A percentile compares a stretch with the other conserved stretches of the same genome.
Evolutionary conservation across 306 rosid species (phyloP).

Genomic region (Sophora flavescens): DNA sequence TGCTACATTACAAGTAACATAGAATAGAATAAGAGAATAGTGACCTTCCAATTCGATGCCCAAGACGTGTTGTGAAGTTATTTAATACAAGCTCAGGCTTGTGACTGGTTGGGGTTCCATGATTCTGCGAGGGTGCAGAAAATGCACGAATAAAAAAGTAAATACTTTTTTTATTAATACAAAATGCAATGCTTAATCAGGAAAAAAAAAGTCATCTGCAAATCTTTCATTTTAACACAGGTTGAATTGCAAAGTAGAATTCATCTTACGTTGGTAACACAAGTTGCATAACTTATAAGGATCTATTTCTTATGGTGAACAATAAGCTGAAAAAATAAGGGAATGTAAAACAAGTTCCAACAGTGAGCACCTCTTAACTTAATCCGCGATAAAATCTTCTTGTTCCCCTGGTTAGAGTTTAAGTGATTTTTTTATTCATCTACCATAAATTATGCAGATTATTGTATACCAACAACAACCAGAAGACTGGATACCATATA

Average conservation of each 20-base stretch:
- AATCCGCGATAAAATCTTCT: not conserved
- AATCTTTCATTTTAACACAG: not conserved
- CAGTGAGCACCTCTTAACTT: not conserved
- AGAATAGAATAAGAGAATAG: constrained; percentile 15
- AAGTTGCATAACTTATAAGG: constrained; percentile 5
- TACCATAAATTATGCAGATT: constrained; percentile 3
- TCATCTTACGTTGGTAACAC: constrained; percentile 20
- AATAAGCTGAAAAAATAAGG: not conserved
- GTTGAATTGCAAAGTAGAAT: constrained; percentile 15
- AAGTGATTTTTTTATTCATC: not conserved
- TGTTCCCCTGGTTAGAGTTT: constrained; percentile 23
- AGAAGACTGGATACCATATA: constrained; percentile 6
- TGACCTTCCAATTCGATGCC: constrained; percentile 93
- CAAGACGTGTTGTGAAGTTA: constrained; percentile 85
- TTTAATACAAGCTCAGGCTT: constrained; percentile 86
- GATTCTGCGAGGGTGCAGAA: constrained; percentile 65
- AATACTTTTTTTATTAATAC: constrained; percentile 24
- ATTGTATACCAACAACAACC: constrained; percentile 22
- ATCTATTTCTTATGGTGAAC: not conserved
- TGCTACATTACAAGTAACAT: not conserved
- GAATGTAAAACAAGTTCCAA: constrained; percentile 22
- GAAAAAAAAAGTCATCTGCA: constrained; percentile 25
- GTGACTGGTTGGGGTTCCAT: constrained; percentile 93
- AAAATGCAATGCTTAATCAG: constrained; percentile 6
- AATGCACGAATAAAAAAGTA: constrained; percentile 20